Evolutionary conservation across 345 rosid genomes (phyloP).

Genomic region (Eucalyptus sp.): DNA sequence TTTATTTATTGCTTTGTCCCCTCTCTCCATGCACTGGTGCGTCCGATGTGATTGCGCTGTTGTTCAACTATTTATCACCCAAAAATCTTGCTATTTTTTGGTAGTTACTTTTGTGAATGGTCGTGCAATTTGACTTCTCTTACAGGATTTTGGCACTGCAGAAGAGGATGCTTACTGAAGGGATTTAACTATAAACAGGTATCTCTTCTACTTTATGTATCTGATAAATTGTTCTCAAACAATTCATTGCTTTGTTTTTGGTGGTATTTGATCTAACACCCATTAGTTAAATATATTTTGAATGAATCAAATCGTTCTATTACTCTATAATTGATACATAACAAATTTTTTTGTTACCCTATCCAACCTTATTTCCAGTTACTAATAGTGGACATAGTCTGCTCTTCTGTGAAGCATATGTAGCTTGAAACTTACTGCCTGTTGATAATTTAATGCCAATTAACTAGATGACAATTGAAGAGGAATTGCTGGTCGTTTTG

Average conservation of each 20-base stretch:
- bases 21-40: neutral
- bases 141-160: constrained; percentile 87
- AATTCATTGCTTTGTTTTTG: neutral
- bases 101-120: neutral
- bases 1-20: neutral
- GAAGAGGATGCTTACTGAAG: constrained; percentile 89
- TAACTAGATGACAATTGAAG: neutral
- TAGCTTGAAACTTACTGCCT: neutral
- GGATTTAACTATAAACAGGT: constrained; percentile 95
- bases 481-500: neutral
- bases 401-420: neutral
- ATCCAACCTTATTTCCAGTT: neutral
- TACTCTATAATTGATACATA: neutral
- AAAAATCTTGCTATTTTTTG: neutral
- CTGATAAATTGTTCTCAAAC: neutral
- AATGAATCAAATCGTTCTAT: neutral
- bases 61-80: neutral
- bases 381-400: neutral
- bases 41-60: neutral
- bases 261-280: neutral
- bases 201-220: neutral
- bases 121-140: neutral
- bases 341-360: neutral
- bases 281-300: neutral
- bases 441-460: neutral